These are phyloP conservation scores for Asterionellopsis glacialis DNA, from an alignment of 108 stramenopile species.

Conservation along the genomic window DNA sequence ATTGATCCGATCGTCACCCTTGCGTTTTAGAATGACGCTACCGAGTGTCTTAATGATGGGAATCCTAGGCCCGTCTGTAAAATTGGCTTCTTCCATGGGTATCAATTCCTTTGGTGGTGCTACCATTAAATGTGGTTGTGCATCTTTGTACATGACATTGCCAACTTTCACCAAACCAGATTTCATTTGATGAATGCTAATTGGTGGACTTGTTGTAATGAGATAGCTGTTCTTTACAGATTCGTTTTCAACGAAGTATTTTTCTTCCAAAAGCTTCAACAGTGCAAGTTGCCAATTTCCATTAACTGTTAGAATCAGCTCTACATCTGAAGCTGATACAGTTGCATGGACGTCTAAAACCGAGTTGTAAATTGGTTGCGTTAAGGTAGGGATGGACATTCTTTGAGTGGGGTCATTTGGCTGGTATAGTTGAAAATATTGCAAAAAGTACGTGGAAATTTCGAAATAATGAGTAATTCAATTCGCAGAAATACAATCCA, in stretches of 20 bases:
- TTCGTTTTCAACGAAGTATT: no score
- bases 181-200: background rate
- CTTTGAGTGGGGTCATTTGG: no score
- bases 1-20: background rate
- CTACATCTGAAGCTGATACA: background rate
- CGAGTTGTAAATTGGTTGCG: background rate
- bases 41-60: background rate
- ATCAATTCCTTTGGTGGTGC: background rate
- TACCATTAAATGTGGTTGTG: conserved; percentile 1
- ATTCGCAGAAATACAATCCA: no score
- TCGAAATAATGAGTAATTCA: no score
- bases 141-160: background rate
- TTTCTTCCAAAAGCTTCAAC: no score
- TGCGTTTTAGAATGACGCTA: conserved; percentile 4
- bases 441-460: no score
- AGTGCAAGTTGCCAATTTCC: no score
- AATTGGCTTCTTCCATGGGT: background rate
- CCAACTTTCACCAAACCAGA: conserved; percentile 2
- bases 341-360: background rate
- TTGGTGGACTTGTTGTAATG: background rate
- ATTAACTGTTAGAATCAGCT: no score
- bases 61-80: background rate
- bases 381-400: background rate
- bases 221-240: no score
- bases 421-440: no score